Evolutionary conservation across 2,329 filamentous ascomycete species (phyloP), one percentile per base, ranked within the genome.

Genomic region (Bipolaris gigantea): DNA sequence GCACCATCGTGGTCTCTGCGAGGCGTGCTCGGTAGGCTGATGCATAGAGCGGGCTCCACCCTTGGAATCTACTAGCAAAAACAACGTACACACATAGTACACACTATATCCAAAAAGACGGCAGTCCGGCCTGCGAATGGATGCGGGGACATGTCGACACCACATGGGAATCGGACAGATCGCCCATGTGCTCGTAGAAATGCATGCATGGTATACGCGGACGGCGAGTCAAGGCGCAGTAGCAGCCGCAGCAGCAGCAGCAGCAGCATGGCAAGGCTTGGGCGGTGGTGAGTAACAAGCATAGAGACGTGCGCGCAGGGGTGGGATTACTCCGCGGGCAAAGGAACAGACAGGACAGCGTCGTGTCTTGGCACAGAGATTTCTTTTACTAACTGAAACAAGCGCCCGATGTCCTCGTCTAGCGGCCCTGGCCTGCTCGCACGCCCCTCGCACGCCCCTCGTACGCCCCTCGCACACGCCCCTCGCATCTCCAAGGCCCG

Each of bases 341-440:
- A 50, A 50, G 49, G 50, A 44, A 54, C 59, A 25, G 47, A 54
- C 59, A 60, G 49, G 44, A 59, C 27, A 36, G 53, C 56, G 48
- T 49, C 36, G 38, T 19, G 49, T 44, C 64, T 65, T 63, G 61
- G 64, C 60, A 59, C 48, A 55, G 44, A 40, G 32, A 53, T 56
- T 57, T 63, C 57, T 52, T 55, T 59, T 53, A 61, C 58, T 61
- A 65, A 61, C 57, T 57, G 61, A 59, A 57, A 57, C 53, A 61
- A 61, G 56, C 56, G 53, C 53, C 48, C 56, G 45, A 53, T 18
- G 36, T 56, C 42, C 49, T 38, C 47, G 35, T 57, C 25, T 59
- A 61, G 58, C 53, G 56, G 50, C 49, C 53, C 44, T 53, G 33
- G 36, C 25, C 48, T 27, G 32, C 11, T 6, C 35, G 43, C 36